Conservation (phyloP, 2,329 filamentous ascomycete species). For the Penicillium sp. region DNA sequence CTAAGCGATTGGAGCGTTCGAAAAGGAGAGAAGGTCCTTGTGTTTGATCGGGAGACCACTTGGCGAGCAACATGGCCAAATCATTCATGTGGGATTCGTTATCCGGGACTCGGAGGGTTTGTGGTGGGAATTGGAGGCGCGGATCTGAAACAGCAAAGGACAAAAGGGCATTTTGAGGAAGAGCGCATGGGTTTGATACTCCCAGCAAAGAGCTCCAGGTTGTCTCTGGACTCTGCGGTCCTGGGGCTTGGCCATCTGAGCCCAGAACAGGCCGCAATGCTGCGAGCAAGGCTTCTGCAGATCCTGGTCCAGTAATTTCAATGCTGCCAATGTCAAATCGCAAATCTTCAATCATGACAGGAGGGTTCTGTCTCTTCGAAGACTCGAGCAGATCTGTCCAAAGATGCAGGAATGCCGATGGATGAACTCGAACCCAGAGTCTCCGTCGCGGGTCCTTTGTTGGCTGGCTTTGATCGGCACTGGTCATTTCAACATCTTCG, state of each 20-base stretch:
- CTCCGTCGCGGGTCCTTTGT: constrained; percentile 47
- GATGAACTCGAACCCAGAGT: constrained; percentile 75
- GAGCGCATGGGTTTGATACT: constrained; percentile 66
- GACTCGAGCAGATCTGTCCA: constrained; percentile 62
- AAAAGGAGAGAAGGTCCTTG: constrained; percentile 61
- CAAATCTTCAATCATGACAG: constrained; percentile 63
- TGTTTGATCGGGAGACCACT: constrained; percentile 65
- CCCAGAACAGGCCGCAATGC: constrained; percentile 57
- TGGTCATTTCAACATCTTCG: constrained; percentile 39
- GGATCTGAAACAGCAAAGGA: constrained; percentile 76
- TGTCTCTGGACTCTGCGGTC: constrained; percentile 34
- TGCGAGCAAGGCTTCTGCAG: constrained; percentile 73
- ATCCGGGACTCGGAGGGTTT: constrained; percentile 48
- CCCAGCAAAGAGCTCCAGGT: constrained; percentile 45
- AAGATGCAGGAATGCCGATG: constrained; percentile 67
- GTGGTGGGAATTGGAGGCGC: constrained; percentile 73
- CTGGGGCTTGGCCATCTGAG: constrained; percentile 15
- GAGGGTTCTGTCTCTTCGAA: constrained; percentile 62
- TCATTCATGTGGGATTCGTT: constrained; percentile 36
- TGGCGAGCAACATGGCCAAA: constrained; percentile 62
- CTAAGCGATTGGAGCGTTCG: constrained; percentile 64
- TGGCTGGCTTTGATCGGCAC: constrained; percentile 20
- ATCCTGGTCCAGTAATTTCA: constrained; percentile 69
- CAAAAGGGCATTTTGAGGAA: constrained; percentile 70
- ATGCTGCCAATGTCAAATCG: constrained; percentile 73